Base-by-base conservation (phyloP, 768 basidiomycete species). In the Pulveroboletus sp. region DNA sequence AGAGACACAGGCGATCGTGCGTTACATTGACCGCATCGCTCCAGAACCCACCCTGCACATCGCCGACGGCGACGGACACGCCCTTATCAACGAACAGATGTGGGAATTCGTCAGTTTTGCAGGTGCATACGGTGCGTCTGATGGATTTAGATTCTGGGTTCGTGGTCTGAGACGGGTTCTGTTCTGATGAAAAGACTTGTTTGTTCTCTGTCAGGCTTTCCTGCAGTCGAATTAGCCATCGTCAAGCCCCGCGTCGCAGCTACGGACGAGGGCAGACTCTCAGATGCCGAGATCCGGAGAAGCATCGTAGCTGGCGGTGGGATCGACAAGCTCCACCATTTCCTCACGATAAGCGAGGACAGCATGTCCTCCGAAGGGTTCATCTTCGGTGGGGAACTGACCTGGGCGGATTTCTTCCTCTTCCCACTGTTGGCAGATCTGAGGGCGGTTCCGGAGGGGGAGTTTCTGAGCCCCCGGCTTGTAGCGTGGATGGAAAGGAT, bases 381-480 rank as follows among this genome's bases (percentile, higher is more conserved):
- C 24, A 47, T 62, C 2, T 69, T 68, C 49, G 66, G 66, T 6
- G 50, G 54, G 11, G 51, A 57, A 35, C n/a, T 62, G 39, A 60
- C 49, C 6, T 68, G 66, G 66, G 66, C 68, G 12, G 66, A 68
- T 51, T 66, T 69, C 44, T 69, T 69, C 58, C 58, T 68, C 11
- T 69, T 47, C 37, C 61, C 66, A 3, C 61, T 69, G 2, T 48
- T 68, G 39, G 68, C 66, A 27, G 66, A 68, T 32, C 56, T 68
- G 6, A 50, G 39, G 32, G 61, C 68, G 5, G 58, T 55, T 3
- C 64, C 66, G 0, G 66, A 68, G 26, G 50, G 61, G 12, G 59
- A 58, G 14, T 5, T 66, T 38, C 39, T 67, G 14, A 61, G 57
- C 5, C 56, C 57, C 3, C 61, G 66, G 5, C 43, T 67, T 28